Evolutionary conservation across 306 rosid species (phyloP), one percentile per base, ranked within the genome.

Genomic region (Ochetophila trinervis): DNA sequence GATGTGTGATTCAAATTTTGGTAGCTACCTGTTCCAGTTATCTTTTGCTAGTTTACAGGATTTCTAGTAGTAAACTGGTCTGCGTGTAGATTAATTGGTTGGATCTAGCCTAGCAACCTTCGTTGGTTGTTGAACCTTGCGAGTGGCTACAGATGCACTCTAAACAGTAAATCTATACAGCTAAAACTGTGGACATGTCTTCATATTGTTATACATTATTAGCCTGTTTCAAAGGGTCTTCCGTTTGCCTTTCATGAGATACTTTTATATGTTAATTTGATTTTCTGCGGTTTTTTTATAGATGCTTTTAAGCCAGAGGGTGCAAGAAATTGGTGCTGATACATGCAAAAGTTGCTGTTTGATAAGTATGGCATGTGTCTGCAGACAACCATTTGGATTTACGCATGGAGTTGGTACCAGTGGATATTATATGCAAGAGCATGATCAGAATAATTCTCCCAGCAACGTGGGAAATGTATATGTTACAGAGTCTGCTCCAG

Each of bases 281-380:
- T 9, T 57, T 83, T 12, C 14, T 40, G 8, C 12, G 63, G 21
- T 36, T 57, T 20, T 74, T 51, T 30, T 64, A 60, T 75, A 93
- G 99, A 90, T 90, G 96, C 99, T 93, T 75, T 87, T 93, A 70
- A 93, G 96, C 82, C 99, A 93, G 78, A 86, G 94, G 76, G 99
- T 93, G 74, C 97, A 89, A 80, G 99, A 93, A 81, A 88, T 86
- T 74, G 94, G 91, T 21, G 91, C 88, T 17, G 97, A 90, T 72
- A 87, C 99, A 21, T 90, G 97, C 96, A 90, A 80, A 84, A 73
- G 61, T 69, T 93, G 99, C 68, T 93, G 90, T 80, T 92, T 87
- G 56, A 66, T 83, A 74, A 86, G 86, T 62, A 75, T 79, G 77
- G 80, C 86, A 40, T 93, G 99, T 73, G 86, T 84, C 73, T 93